Percentiles rank a stretch among this genome's conserved stretches.
These are phyloP conservation scores for Darksidea phi DNA, from an alignment of 495 filamentous ascomycete genomes.

Conservation along the genomic window DNA sequence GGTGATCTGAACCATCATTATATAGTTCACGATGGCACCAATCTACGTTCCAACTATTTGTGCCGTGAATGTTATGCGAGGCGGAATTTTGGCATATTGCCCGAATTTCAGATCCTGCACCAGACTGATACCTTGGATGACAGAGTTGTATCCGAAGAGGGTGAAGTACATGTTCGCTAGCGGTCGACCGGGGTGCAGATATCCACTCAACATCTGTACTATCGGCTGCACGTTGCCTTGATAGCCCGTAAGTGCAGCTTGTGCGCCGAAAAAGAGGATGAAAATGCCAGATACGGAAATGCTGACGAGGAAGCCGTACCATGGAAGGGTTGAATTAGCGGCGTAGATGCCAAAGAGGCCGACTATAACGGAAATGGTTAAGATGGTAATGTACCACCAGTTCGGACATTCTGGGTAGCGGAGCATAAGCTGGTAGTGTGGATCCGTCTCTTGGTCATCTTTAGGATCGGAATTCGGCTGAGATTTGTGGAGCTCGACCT, in stretches of 20 bases:
- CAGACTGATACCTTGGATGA: conserved; percentile 44
- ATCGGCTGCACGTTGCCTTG: conserved; percentile 41
- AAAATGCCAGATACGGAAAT: conserved; percentile 42
- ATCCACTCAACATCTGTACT: conserved; percentile 45
- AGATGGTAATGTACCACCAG: background rate
- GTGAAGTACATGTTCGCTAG: conserved; percentile 46
- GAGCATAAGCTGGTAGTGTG: background rate
- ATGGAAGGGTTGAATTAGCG: conserved; percentile 47
- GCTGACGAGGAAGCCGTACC: conserved; percentile 56
- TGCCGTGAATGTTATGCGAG: conserved; percentile 47
- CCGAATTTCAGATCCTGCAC: conserved; percentile 46
- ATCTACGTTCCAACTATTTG: conserved; percentile 51
- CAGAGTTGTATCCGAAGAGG: conserved; percentile 43
- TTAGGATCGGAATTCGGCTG: background rate
- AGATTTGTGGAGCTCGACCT: conserved; percentile 44
- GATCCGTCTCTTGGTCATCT: background rate
- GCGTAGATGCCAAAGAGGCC: background rate
- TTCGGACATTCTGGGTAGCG: background rate
- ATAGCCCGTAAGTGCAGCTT: conserved; percentile 47
- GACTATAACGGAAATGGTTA: background rate
- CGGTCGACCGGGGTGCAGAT: conserved; percentile 48
- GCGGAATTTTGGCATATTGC: conserved; percentile 43
- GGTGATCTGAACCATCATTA: conserved; percentile 48
- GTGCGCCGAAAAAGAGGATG: conserved; percentile 43
- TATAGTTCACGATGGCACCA: conserved; percentile 52